phyloP scores from a whole-genome alignment of 768 basidiomycete genomes.

The Suillus sp. region DNA sequence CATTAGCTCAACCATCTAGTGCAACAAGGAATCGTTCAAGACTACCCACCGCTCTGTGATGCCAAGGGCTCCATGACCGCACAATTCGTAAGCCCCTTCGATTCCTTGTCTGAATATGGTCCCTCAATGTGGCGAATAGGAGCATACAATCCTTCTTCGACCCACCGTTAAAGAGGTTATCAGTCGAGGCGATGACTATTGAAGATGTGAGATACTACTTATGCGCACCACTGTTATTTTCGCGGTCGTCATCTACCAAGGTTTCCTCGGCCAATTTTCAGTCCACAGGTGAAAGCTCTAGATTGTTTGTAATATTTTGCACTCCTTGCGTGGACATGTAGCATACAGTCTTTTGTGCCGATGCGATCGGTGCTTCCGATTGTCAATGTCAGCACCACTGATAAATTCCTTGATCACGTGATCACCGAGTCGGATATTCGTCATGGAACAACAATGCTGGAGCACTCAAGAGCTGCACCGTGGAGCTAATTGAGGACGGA shows the following conservation, averaged over 20 bases:
- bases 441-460: neutral
- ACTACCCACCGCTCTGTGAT: constrained; percentile 93
- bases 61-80: constrained; percentile 88
- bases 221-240: constrained; percentile 1
- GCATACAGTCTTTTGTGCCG: neutral
- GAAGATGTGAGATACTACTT: neutral
- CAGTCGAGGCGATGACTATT: constrained; percentile 84
- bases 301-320: neutral
- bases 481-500: neutral
- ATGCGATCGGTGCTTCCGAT: neutral
- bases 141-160: constrained; percentile 83
- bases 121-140: constrained; percentile 43
- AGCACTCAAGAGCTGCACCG: neutral
- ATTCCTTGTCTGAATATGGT: neutral
- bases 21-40: constrained; percentile 81
- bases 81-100: constrained; percentile 66
- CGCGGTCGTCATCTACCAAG: neutral
- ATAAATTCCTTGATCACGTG: neutral
- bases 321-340: neutral
- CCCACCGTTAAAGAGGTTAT: constrained; percentile 86
- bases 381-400: neutral
- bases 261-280: neutral
- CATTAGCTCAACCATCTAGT: constrained; percentile 87
- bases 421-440: constrained; percentile 3
- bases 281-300: neutral